Evolutionary conservation across 169 alveolate species (phyloP).

Genomic region (Eimeria maxima): DNA sequence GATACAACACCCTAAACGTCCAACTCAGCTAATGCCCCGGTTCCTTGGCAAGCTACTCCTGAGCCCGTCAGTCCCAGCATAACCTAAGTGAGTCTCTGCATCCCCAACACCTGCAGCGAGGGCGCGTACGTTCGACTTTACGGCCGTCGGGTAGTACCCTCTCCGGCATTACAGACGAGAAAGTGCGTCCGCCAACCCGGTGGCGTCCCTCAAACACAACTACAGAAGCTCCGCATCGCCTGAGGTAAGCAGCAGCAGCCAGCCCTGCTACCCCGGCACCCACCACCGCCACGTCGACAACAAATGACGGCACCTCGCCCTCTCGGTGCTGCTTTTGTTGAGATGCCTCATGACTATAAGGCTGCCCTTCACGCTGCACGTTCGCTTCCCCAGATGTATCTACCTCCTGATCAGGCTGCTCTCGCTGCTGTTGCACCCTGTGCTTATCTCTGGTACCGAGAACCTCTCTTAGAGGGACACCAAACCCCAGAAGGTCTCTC

Average conservation of each 20-base stretch:
- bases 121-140: slow-evolving; percentile 68
- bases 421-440: slow-evolving; percentile 6
- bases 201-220: slow-evolving; percentile 76
- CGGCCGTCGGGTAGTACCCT: slow-evolving; percentile 83
- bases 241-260: slow-evolving; percentile 84
- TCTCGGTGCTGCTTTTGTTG: slow-evolving; percentile 16
- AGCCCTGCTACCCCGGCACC: slow-evolving; percentile 84
- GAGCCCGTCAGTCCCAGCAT: neutral
- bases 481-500: slow-evolving; percentile 80
- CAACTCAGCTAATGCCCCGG: neutral
- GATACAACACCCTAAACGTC: neutral
- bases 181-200: slow-evolving; percentile 85
- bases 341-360: neutral
- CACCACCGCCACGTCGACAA: slow-evolving; percentile 77
- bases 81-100: neutral
- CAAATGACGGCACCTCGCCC: slow-evolving; percentile 51
- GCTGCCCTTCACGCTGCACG: neutral
- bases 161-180: slow-evolving; percentile 81
- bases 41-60: neutral
- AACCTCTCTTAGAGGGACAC: slow-evolving; percentile 76
- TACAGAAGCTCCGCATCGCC: slow-evolving; percentile 82
- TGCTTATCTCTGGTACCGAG: slow-evolving; percentile 21
- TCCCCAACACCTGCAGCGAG: neutral
- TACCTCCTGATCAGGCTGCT: slow-evolving; percentile 11
- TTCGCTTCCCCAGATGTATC: neutral